Evolutionary conservation across 1,139 yeast genomes (phyloP).

Genomic region (Trichomonascaceae sp.): DNA sequence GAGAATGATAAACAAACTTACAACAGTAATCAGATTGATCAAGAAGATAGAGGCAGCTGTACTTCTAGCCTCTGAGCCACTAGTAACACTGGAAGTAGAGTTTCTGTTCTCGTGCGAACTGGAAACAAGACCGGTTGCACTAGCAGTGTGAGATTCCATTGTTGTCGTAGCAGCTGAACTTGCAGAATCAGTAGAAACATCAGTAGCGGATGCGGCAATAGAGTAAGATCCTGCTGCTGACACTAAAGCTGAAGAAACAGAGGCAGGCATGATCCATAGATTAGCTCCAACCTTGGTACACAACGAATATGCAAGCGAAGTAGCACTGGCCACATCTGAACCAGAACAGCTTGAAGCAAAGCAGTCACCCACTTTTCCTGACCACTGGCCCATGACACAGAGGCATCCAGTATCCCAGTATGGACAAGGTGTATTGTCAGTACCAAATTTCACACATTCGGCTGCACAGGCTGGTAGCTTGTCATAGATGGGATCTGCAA

Average conservation of each 20-base stretch:
- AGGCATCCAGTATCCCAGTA: conserved; percentile 51
- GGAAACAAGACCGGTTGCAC: conserved; percentile 1
- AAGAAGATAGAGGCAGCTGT: not conserved
- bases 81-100: not conserved
- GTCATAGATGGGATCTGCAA: conserved; percentile 44
- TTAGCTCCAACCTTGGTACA: conserved; percentile 44
- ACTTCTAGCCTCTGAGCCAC: not conserved
- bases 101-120: not conserved
- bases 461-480: conserved; percentile 42
- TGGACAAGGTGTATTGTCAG: conserved; percentile 34
- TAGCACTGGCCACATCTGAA: conserved; percentile 36
- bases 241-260: conserved; percentile 13
- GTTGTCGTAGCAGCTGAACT: conserved; percentile 1
- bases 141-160: conserved; percentile 4
- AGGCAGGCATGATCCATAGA: conserved; percentile 35
- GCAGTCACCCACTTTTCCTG: conserved; percentile 43
- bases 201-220: conserved; percentile 1
- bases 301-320: conserved; percentile 40
- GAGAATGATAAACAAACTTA: not conserved
- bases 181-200: conserved; percentile 3
- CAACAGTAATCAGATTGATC: not conserved
- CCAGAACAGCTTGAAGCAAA: conserved; percentile 40
- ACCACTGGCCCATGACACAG: conserved; percentile 49
- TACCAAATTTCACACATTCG: conserved; percentile 27
- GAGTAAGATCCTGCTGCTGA: conserved; percentile 6